Conservation (phyloP, 2,329 filamentous ascomycete species). For the Xylariaceae sp. region DNA sequence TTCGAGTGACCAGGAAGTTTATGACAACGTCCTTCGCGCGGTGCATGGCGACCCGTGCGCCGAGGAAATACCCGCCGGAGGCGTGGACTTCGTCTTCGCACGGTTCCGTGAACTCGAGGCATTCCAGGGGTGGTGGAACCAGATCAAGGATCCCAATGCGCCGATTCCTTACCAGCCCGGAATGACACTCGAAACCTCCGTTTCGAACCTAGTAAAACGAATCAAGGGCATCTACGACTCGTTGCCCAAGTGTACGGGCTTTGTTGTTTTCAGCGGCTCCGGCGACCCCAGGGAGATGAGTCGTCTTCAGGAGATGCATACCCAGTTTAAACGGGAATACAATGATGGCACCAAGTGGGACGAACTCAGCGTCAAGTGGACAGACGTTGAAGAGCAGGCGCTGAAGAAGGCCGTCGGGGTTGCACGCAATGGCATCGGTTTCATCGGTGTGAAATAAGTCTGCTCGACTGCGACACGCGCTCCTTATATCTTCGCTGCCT, state of each 20-base stretch:
- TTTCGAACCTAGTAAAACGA: slow-evolving; percentile 43
- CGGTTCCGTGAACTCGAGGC: slow-evolving; percentile 62
- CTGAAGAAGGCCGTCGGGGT: slow-evolving; percentile 51
- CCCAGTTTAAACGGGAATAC: slow-evolving; percentile 59
- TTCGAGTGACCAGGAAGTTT: slow-evolving; percentile 54
- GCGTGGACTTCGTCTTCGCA: slow-evolving; percentile 63
- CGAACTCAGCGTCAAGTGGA: slow-evolving; percentile 62
- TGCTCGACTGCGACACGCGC: too few species aligned
- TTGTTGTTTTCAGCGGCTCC: slow-evolving; percentile 61
- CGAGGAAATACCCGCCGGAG: slow-evolving; percentile 51
- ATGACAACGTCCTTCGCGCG: slow-evolving; percentile 51
- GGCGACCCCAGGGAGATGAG: slow-evolving; percentile 65
- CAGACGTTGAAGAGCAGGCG: slow-evolving; percentile 59
- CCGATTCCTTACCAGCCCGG: slow-evolving; percentile 27
- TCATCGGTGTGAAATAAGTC: slow-evolving; percentile 56
- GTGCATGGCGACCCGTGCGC: slow-evolving; percentile 55
- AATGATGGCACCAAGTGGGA: slow-evolving; percentile 63
- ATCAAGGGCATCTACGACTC: slow-evolving; percentile 52
- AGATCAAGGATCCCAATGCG: slow-evolving; percentile 42
- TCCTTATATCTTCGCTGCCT: too few species aligned
- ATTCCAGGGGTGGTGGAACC: slow-evolving; percentile 63
- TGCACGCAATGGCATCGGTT: slow-evolving; percentile 59
- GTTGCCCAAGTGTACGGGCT: slow-evolving; percentile 59
- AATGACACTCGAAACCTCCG: slow-evolving; percentile 41
- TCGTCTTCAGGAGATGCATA: slow-evolving; percentile 54